Base-by-base conservation (phyloP, 208 protist genomes). In the Leishmania lainsoni region DNA sequence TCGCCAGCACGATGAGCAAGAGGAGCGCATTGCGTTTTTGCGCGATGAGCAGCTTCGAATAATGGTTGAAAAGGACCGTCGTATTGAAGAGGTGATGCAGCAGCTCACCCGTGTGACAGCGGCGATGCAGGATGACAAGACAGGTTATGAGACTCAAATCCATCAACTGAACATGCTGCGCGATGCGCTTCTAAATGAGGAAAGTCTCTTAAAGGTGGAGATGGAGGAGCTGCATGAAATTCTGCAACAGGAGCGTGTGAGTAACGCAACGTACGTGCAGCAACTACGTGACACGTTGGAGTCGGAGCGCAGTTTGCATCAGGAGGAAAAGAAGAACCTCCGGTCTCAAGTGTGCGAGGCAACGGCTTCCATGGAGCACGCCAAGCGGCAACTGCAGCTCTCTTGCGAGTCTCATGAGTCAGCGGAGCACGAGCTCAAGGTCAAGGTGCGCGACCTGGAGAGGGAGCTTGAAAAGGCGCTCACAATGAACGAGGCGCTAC, bases 401-500 rank as follows among this genome's bases (percentile, higher is more conserved):
- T 29, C 65, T 0, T 71, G 85, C 16, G 91, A 94, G 54, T 77
- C 80, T 32, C 91, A 91, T 51, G 90, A 96, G 6, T 73, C 83
- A n/a, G 82, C 79, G 39, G 85, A 86, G 82, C 88, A 87, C 17
- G 86, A 89, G 29, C 80, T 89, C 71, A 79, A 84, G 48, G 73
- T 87, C 2, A 83, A 83, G 72, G 88, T 92, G 71, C 80, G 88
- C 9, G 77, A 78, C 32, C 81, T 95, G 66, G 81, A 93, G 78
- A 83, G 85, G n/a, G 90, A 98, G 80, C 81, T 97, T 75, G 88
- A 97, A 72, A 95, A 94, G 83, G 89, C 91, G 10, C 77, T 93
- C 9, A 78, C 86, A 17, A 88, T 95, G 66, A 96, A 94, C 86
- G 88, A 75, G 39, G 84, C 91, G 2, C 76, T 98, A 35, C 95